Percentiles rank a stretch among this genome's conserved stretches.
Conservation (phyloP, 176 grass and related monocot species). For the Hordeum marinum region DNA sequence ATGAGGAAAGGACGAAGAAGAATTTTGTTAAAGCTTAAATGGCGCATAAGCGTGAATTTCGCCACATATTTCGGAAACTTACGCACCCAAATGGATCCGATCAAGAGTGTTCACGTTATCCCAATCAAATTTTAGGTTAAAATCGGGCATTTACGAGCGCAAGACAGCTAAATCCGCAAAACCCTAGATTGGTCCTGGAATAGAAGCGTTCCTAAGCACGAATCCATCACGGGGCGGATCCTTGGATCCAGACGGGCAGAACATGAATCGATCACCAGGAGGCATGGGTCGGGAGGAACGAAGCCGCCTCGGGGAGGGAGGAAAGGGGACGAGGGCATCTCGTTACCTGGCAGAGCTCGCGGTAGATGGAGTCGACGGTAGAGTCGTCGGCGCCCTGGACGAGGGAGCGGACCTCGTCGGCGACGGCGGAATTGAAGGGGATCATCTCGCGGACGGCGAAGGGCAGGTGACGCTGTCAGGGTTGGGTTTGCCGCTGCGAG, state of each 20-base stretch:
- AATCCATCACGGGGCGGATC: not conserved
- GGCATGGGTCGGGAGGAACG: not conserved
- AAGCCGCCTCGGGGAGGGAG: not conserved
- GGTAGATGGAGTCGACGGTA: constrained; percentile 38
- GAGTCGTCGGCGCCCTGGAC: constrained; percentile 48
- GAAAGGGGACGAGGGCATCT: not conserved
- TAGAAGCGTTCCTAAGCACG: not conserved
- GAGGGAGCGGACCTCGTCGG: constrained; percentile 61
- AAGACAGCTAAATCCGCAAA: constrained; percentile 5
- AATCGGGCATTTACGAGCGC: not conserved
- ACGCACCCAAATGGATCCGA: not conserved
- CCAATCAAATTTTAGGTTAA: not conserved
- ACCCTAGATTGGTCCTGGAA: constrained; percentile 22
- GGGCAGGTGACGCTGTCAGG: constrained; percentile 5
- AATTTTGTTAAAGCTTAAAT: not conserved
- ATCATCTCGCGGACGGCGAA: constrained; percentile 45
- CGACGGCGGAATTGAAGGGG: constrained; percentile 46
- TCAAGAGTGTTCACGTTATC: not conserved
- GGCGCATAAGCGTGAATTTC: not conserved
- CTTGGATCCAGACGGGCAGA: constrained; percentile 19
- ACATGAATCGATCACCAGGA: not conserved
- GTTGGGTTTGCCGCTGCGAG: constrained; percentile 20
- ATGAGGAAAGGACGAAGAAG: not conserved
- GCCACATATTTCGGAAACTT: not conserved
- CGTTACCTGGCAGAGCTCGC: constrained; percentile 54